A percentile compares a stretch with the other conserved stretches of the same genome.
phyloP scores from a whole-genome alignment of 169 alveolate genomes.

The Eimeria maxima region DNA sequence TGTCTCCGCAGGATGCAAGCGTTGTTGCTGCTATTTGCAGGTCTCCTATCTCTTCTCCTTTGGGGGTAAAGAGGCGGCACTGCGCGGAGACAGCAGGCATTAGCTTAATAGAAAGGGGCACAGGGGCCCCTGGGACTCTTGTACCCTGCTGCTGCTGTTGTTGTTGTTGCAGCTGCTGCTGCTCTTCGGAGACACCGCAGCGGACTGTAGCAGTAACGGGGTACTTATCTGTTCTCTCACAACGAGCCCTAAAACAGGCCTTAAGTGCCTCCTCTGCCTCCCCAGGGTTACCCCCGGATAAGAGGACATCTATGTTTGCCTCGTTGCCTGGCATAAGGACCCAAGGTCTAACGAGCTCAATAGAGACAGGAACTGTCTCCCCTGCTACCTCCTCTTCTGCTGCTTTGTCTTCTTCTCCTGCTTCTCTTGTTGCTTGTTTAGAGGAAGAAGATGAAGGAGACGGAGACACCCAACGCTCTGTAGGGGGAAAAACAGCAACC shows the following conservation, averaged over 20 bases:
- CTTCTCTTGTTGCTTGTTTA: no score
- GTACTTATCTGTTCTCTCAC: slow-evolving; percentile 15
- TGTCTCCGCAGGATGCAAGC: not conserved
- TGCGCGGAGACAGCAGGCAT: slow-evolving; percentile 14
- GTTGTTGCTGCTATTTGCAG: slow-evolving; percentile 24
- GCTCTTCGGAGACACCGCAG: not conserved
- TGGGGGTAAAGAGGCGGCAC: not conserved
- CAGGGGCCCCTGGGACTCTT: not conserved
- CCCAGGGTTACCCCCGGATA: not conserved
- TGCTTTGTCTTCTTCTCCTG: not conserved
- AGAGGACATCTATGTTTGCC: not conserved
- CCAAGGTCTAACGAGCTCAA: slow-evolving; percentile 18
- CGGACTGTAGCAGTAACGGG: slow-evolving; percentile 16
- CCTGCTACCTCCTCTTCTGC: not conserved
- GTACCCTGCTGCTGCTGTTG: not conserved
- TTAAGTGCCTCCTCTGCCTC: not conserved
- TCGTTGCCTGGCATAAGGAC: slow-evolving; percentile 23
- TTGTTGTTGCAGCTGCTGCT: not conserved
- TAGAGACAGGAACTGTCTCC: not conserved
- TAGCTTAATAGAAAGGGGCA: not conserved
- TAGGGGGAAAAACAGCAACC: slow-evolving; percentile 1
- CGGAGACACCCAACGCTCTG: slow-evolving; percentile 9
- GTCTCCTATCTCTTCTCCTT: not conserved
- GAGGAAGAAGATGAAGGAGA: not conserved
- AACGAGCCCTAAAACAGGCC: not conserved